Percentiles rank a stretch among this genome's conserved stretches.
Conservation (phyloP, 1,139 yeast species). For the Candida glucosophila region DNA sequence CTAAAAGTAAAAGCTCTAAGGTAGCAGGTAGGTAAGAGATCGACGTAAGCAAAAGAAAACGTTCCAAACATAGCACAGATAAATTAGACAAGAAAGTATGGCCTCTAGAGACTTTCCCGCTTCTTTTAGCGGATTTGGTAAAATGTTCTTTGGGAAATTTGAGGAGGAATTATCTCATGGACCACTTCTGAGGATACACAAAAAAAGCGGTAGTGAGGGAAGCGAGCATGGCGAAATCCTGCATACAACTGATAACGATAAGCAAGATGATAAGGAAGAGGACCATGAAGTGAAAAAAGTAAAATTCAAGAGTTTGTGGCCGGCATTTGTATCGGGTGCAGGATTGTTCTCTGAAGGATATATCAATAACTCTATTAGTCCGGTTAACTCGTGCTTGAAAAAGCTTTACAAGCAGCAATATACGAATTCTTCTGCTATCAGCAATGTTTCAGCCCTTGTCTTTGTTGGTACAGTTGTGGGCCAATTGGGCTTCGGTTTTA, state of each 20-base stretch:
- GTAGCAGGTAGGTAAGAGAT: too few species aligned
- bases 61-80: not conserved
- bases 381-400: slow-evolving; percentile 63
- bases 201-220: slow-evolving; percentile 3
- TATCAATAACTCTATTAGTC: slow-evolving; percentile 73
- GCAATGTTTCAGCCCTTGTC: slow-evolving; percentile 79
- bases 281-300: slow-evolving; percentile 17
- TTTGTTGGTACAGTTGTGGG: slow-evolving; percentile 92
- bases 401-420: slow-evolving; percentile 58
- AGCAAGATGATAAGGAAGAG: slow-evolving; percentile 6
- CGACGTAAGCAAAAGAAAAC: not conserved
- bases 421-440: slow-evolving; percentile 55
- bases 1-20: too few species aligned
- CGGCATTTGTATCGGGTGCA: slow-evolving; percentile 83
- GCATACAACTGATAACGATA: slow-evolving; percentile 3
- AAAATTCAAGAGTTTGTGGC: slow-evolving; percentile 39
- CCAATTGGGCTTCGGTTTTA: slow-evolving; percentile 67
- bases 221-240: slow-evolving; percentile 18
- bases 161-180: slow-evolving; percentile 14
- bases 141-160: slow-evolving; percentile 28
- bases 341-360: slow-evolving; percentile 90
- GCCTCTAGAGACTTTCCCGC: slow-evolving; percentile 45
- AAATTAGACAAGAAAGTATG: slow-evolving; percentile 18
- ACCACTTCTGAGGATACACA: slow-evolving; percentile 3
- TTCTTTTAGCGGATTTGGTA: slow-evolving; percentile 24